Evolutionary conservation across 2,329 filamentous ascomycete genomes (phyloP), one percentile per base, ranked within the genome.

Genomic region (Didymella arachidicola): DNA sequence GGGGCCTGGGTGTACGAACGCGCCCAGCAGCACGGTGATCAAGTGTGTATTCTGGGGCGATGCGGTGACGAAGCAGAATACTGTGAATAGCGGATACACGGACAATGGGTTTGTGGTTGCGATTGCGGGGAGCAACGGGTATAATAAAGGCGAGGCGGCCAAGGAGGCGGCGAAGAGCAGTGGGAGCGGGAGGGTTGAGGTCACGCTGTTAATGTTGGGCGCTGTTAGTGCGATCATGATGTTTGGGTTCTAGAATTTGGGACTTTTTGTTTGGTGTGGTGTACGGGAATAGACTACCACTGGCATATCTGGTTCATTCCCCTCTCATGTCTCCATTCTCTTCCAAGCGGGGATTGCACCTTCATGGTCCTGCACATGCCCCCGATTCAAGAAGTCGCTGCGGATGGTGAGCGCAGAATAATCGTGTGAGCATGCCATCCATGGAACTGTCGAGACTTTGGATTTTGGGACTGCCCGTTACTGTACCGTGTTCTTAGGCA

Each of bases 11-110:
- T 73, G 69, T 41, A 50, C 44, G 6, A 57, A 68, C 46, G 60
- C 69, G 2, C 42, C 59, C 4, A 61, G 61, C 11, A 69, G 65
- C 6, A 68, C 65, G 0, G 36, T 54, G 5, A 71, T 71, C 57
- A 67, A 67, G 43, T 73, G 69, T 46, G 67, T 49, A 7, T 61
- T 70, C 18, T 68, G 61, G 65, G 61, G 61, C 14, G 55, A 59
- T n/a, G 41, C 48, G 18, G 59, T 67, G 5, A 58, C 50, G 6
- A 53, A 59, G 34, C 34, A 41, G 11, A 60, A 61, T 49, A 57
- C 62, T 2, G 60, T 58, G 3, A 65, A 67, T 22, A 42, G 7
- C 0, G 65, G 61, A 10, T 60, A 52, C 29, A 60, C 41, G 22
- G 57, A 64, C 16, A 48, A 59, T 25, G 44, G 41, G 2, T 69